A percentile compares a stretch with the other conserved stretches of the same genome.
These are phyloP conservation scores for Copromyces sp. DNA, from an alignment of 495 filamentous ascomycete species.

Conservation along the genomic window DNA sequence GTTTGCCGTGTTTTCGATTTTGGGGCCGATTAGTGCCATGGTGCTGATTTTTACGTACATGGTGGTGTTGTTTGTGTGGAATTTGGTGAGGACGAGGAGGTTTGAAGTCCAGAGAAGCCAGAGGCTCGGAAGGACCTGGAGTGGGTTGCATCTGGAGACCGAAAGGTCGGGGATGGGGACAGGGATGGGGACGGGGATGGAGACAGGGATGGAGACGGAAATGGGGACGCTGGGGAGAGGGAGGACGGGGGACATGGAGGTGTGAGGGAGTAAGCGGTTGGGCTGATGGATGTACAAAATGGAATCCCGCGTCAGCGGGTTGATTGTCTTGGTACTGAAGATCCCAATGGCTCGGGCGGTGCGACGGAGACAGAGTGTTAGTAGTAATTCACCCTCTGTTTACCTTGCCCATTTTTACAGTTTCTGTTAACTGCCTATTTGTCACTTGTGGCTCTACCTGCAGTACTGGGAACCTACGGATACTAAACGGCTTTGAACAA, in stretches of 20 bases:
- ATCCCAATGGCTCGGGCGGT: no score
- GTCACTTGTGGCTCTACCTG: neutral
- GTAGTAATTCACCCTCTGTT: neutral
- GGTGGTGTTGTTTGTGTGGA: neutral
- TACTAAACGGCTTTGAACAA: no score
- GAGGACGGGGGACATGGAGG: neutral
- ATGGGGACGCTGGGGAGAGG: neutral
- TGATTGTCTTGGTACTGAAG: neutral
- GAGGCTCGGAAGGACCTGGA: neutral
- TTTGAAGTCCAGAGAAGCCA: neutral
- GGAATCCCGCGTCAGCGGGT: neutral
- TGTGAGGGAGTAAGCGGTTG: neutral
- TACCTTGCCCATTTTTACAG: neutral
- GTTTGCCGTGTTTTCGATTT: conserved; percentile 42
- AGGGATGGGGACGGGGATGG: neutral
- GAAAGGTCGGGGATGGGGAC: no score
- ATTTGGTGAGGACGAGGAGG: neutral
- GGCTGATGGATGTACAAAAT: neutral
- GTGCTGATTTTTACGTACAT: neutral
- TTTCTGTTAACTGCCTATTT: neutral
- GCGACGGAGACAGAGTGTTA: neutral
- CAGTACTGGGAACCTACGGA: neutral
- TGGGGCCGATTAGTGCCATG: conserved; percentile 15
- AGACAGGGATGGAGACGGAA: no score
- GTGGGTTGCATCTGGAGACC: neutral